These are phyloP conservation scores for Zygosaccharomyces bisporus DNA, from an alignment of 805 yeast species.

Conservation along the genomic window DNA sequence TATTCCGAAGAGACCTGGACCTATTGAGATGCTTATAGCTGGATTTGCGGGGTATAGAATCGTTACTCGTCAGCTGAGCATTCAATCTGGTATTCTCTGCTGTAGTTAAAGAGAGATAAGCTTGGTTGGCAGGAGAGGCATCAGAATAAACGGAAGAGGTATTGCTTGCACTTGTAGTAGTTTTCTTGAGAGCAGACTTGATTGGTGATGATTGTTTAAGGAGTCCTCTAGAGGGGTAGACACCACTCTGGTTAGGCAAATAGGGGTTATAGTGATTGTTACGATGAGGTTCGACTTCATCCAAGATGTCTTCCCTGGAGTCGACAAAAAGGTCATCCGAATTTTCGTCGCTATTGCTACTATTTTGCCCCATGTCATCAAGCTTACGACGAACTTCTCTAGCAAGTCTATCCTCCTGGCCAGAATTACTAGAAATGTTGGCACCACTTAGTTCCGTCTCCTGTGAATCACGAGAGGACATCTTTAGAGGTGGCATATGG, in stretches of 20 bases:
- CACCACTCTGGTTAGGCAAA: constrained; percentile 2
- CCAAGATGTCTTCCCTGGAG: constrained; percentile 4
- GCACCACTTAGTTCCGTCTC: not conserved
- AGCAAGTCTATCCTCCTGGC: constrained; percentile 1
- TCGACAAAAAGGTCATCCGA: constrained; percentile 6
- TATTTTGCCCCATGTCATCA: constrained; percentile 4
- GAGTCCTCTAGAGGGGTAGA: not conserved
- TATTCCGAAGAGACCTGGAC: constrained; percentile 24
- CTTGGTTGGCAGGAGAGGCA: constrained; percentile 51
- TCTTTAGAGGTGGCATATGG: not conserved
- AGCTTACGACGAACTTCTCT: constrained; percentile 4
- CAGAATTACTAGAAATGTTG: not conserved
- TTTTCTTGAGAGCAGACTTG: constrained; percentile 41
- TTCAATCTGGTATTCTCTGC: constrained; percentile 76
- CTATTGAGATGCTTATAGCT: constrained; percentile 15
- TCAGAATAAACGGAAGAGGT: constrained; percentile 19
- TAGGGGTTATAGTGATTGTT: constrained; percentile 4
- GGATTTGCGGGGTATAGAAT: constrained; percentile 9
- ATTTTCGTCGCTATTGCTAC: constrained; percentile 4
- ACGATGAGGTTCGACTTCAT: not conserved
- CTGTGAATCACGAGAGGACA: not conserved
- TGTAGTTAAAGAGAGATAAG: constrained; percentile 64
- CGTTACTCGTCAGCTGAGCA: constrained; percentile 49
- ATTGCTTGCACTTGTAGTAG: constrained; percentile 24
- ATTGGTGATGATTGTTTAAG: constrained; percentile 38